Evolutionary conservation across 805 yeast species (phyloP).

Genomic region (Cyberlindnera veronae): DNA sequence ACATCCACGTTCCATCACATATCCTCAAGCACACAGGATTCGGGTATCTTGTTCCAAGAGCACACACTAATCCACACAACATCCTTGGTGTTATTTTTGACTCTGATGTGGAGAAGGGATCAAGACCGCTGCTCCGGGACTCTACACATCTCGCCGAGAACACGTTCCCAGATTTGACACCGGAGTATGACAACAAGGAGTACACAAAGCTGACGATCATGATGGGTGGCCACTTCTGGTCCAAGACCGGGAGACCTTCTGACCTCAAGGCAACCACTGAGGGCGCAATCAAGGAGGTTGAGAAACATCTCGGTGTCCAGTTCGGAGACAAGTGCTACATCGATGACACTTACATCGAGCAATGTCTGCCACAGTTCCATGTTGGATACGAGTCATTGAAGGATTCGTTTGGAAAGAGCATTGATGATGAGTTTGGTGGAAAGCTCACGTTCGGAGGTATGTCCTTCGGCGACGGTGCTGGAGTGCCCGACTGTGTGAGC

Average conservation of each 20-base stretch:
- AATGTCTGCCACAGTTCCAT: constrained; percentile 77
- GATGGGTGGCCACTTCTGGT: constrained; percentile 76
- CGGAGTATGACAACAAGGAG: constrained; percentile 18
- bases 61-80: constrained; percentile 44
- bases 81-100: constrained; percentile 88
- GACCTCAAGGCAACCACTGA: constrained; percentile 19
- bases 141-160: constrained; percentile 14
- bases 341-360: constrained; percentile 38
- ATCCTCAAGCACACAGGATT: constrained; percentile 60
- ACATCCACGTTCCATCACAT: constrained; percentile 53
- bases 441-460: constrained; percentile 70
- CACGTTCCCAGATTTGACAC: constrained; percentile 4
- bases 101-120: constrained; percentile 70
- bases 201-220: constrained; percentile 80
- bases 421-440: constrained; percentile 35
- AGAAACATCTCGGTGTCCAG: constrained; percentile 31
- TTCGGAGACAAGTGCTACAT: constrained; percentile 6
- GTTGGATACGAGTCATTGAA: constrained; percentile 60
- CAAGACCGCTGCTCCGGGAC: constrained; percentile 30
- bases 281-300: constrained; percentile 31
- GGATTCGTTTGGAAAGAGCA: constrained; percentile 31
- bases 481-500: constrained; percentile 83
- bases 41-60: constrained; percentile 79
- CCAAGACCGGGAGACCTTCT: constrained; percentile 23
- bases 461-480: constrained; percentile 75